Evolutionary conservation across 306 rosid genomes (phyloP).

Genomic region (Lagenaria siceraria): DNA sequence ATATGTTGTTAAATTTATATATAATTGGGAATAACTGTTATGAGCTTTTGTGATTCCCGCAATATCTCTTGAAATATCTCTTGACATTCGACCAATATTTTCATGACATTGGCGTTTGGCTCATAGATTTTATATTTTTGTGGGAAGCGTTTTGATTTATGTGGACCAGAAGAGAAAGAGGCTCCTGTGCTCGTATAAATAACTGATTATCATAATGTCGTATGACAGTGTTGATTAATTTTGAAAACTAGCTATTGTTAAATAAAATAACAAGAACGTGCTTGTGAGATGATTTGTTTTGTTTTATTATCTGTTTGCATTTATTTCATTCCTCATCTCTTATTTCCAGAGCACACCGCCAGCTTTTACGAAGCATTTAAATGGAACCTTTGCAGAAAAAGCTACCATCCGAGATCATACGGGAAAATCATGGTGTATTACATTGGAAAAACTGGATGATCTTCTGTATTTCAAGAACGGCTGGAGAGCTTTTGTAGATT

Average conservation of each 20-base stretch:
- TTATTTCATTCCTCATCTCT: not conserved
- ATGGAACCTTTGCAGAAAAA: not conserved
- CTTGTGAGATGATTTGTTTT: not conserved
- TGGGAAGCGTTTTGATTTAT: not conserved
- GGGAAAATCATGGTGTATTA: slow-evolving; percentile 16
- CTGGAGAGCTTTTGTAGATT: slow-evolving; percentile 14
- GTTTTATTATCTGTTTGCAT: not conserved
- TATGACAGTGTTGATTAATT: not conserved
- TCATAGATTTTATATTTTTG: not conserved
- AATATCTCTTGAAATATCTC: no score
- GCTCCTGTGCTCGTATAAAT: not conserved
- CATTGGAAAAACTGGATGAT: slow-evolving; percentile 1
- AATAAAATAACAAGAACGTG: not conserved
- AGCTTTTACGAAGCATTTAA: slow-evolving; percentile 13
- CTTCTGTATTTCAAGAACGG: slow-evolving; percentile 8
- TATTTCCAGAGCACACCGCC: slow-evolving; percentile 13
- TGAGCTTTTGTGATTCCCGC: no score
- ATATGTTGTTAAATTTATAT: not conserved
- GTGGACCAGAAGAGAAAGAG: not conserved
- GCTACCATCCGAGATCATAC: slow-evolving; percentile 7
- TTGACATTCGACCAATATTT: no score
- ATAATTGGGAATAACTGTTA: not conserved
- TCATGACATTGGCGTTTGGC: not conserved
- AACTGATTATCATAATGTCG: not conserved
- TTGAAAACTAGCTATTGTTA: not conserved